phyloP scores from a whole-genome alignment of 441 rosid species.

The Adansonia rubrostipa region DNA sequence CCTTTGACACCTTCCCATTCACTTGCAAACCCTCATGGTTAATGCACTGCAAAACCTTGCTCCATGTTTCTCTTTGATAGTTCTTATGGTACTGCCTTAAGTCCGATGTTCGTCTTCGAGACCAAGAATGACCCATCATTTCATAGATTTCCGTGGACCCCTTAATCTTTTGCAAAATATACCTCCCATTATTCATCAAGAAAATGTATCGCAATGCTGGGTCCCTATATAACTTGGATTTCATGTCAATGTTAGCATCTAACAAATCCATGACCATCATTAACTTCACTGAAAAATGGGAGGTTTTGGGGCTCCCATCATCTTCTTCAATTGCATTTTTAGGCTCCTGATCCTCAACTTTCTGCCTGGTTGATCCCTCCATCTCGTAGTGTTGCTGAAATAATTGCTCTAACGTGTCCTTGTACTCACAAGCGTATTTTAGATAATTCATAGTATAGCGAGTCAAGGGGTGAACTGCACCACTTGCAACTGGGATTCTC shows the following conservation, averaged over 20 bases:
- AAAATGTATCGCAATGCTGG: conserved; percentile 58
- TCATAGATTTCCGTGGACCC: conserved; percentile 64
- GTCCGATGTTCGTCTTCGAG: conserved; percentile 63
- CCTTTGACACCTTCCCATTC: conserved; percentile 74
- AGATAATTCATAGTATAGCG: conserved; percentile 82
- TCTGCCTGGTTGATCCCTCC: conserved; percentile 15
- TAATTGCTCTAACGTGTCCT: conserved; percentile 58
- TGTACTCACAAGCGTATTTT: conserved; percentile 72
- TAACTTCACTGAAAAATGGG: conserved; percentile 51
- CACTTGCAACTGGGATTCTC: conserved; percentile 62
- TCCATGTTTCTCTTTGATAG: conserved; percentile 89
- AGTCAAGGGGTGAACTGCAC: conserved; percentile 71
- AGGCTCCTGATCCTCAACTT: conserved; percentile 19
- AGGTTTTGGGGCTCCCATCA: conserved; percentile 46
- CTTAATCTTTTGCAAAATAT: conserved; percentile 77
- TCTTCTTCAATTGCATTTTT: conserved; percentile 11
- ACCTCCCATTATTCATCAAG: conserved; percentile 90
- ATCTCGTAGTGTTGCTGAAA: conserved; percentile 42
- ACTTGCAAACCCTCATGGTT: conserved; percentile 71
- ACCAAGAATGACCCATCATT: conserved; percentile 54
- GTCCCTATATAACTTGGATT: conserved; percentile 60
- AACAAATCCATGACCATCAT: conserved; percentile 53
- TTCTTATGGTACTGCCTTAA: conserved; percentile 71
- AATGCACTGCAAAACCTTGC: conserved; percentile 63
- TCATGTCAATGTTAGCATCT: conserved; percentile 58